Evolutionary conservation across 202 grass and related monocot species (phyloP).

Genomic region (Hordeum pubiflorum): DNA sequence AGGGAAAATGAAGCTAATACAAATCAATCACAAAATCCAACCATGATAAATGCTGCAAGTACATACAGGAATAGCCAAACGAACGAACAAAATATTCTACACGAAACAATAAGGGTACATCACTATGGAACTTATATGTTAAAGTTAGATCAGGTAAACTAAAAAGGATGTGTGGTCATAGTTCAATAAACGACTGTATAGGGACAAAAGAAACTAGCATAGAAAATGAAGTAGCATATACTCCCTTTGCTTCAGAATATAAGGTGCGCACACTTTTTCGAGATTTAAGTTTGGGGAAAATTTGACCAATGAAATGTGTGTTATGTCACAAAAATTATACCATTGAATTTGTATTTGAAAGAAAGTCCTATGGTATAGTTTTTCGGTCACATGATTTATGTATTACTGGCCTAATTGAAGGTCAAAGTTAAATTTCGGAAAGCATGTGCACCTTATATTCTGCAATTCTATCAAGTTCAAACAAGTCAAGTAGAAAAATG

Average conservation of each 20-base stretch:
- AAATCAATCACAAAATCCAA: neutral
- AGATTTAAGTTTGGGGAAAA: no score
- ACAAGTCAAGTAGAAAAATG: neutral
- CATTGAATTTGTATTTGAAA: no score
- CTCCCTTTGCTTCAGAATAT: no score
- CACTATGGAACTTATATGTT: neutral
- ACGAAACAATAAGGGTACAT: neutral
- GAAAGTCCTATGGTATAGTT: no score
- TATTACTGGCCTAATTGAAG: no score
- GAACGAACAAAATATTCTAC: neutral
- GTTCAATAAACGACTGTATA: neutral
- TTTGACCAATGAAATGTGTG: no score
- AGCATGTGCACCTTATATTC: no score
- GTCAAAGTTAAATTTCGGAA: no score
- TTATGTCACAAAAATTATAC: no score
- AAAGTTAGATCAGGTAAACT: neutral
- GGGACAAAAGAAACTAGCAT: neutral
- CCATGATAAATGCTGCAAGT: neutral
- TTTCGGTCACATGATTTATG: no score
- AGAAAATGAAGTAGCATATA: neutral
- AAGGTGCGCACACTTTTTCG: no score
- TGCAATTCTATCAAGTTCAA: neutral
- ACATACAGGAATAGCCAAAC: neutral
- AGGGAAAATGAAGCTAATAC: constrained; percentile 11
- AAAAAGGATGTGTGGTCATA: neutral